These are phyloP conservation scores for Diospyros kaki DNA, from an alignment of 148 eudicot species.

Conservation along the genomic window DNA sequence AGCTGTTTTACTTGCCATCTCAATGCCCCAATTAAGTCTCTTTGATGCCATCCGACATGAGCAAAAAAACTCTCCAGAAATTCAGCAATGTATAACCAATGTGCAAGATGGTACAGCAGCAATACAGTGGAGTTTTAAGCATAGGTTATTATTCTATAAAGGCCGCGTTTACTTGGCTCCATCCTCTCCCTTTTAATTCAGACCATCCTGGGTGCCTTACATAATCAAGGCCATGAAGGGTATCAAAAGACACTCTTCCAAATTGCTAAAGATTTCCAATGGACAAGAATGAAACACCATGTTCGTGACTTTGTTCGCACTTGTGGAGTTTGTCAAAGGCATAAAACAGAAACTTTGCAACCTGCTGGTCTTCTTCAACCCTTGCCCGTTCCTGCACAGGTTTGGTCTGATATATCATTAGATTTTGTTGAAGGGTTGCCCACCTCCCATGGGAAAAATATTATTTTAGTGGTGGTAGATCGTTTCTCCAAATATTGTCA, in stretches of 20 bases:
- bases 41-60: background rate
- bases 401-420: background rate
- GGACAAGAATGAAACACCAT: background rate
- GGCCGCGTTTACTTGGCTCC: too few relatives aligned
- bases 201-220: background rate
- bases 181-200: background rate
- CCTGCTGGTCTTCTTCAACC: background rate
- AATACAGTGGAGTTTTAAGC: too few relatives aligned
- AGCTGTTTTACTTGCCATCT: background rate
- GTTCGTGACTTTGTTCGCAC: background rate
- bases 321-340: background rate
- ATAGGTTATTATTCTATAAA: too few relatives aligned
- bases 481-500: constrained; percentile 4
- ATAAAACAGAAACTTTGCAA: background rate
- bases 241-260: background rate
- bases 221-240: background rate
- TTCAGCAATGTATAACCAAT: too few relatives aligned
- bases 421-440: constrained; percentile 8
- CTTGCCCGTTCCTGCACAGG: background rate
- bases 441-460: background rate
- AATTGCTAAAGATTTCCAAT: background rate
- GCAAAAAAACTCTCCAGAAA: too few relatives aligned
- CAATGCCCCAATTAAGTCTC: background rate
- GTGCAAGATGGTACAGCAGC: too few relatives aligned
- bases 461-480: background rate